These are phyloP conservation scores for Scortechinia acanthostroma DNA, from an alignment of 2,329 filamentous ascomycete species.

Conservation along the genomic window DNA sequence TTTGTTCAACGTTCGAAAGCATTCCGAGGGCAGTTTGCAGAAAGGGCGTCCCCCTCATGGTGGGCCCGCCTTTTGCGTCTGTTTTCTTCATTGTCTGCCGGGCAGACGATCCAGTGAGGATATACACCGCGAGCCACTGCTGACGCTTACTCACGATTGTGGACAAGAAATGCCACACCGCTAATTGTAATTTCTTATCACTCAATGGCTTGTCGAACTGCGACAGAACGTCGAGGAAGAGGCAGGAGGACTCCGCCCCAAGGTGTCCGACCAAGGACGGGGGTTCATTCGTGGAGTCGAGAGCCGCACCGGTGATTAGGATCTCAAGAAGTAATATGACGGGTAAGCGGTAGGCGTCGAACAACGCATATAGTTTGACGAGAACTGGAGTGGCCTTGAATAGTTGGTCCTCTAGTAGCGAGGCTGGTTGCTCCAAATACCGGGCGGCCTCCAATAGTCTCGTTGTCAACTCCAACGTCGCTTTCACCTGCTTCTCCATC, in stretches of 20 bases:
- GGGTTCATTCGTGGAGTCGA: constrained; percentile 64
- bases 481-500: constrained; percentile 31
- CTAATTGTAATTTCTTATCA: constrained; percentile 54
- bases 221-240: constrained; percentile 74
- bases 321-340: constrained; percentile 66
- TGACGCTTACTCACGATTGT: constrained; percentile 82
- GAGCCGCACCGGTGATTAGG: constrained; percentile 64
- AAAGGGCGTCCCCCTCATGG: constrained; percentile 60
- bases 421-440: constrained; percentile 29
- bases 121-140: constrained; percentile 90
- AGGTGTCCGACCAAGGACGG: constrained; percentile 91
- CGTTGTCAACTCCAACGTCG: constrained; percentile 35
- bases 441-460: constrained; percentile 38
- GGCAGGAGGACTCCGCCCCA: constrained; percentile 73
- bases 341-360: constrained; percentile 57
- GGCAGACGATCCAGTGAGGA: constrained; percentile 82
- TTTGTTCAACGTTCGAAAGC: constrained; percentile 54
- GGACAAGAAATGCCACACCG: constrained; percentile 80
- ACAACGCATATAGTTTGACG: constrained; percentile 69
- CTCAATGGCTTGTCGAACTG: constrained; percentile 71
- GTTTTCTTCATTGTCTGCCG: constrained; percentile 62
- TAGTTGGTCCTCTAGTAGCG: constrained; percentile 41
- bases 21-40: constrained; percentile 68
- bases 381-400: constrained; percentile 57
- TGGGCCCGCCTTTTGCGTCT: constrained; percentile 37